Base-by-base conservation (phyloP, 2,329 filamentous ascomycete species). In the Stachybotrys chartarum region DNA sequence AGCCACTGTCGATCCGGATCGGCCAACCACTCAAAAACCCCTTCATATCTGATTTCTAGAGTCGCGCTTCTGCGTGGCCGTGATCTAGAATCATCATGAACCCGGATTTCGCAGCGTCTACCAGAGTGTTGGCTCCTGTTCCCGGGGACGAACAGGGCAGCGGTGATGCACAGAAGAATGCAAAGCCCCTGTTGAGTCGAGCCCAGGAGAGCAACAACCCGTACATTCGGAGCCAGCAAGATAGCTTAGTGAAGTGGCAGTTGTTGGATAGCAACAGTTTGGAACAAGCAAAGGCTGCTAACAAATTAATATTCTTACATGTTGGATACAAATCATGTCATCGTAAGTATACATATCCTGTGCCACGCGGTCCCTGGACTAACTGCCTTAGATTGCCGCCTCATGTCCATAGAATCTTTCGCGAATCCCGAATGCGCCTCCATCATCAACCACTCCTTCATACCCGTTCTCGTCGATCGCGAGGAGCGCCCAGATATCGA, bases 241-340 rank as follows among this genome's bases (percentile, higher is more conserved):
- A 87, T 63, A 96, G 95, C 69, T 85, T 86, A 1, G 92, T 97
- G 44, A 85, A 86, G 64, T 99, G 94, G 94, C 94, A 99, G 77
- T 78, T 90, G 57, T 90, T 96, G 78, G 87, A 87, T 61, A 79
- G 87, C 24, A 86, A 91, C 65, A 84, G 90, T 16, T 78, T 97
- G 54, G 81, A 82, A 59, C 78, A 91, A 51, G 93, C 94, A 16
- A 88, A 84, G 70, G 83, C 79, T 63, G 84, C 92, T 63, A 95
- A 97, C 71, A 89, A 91, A 66, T 79, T 96, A 56, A 86, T 99
- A 57, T 97, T 97, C 68, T 78, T 97, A 58, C 95, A 93, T 69
- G 92, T 97, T 66, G 94, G 94, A 51, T 99, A 96, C 76, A 88
- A 88, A 18, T 91, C 94, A 47, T 97, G 94, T 70, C 93, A 97